Conservation (phyloP, 2,329 filamentous ascomycete species). For the Fusarium tuaranense region DNA sequence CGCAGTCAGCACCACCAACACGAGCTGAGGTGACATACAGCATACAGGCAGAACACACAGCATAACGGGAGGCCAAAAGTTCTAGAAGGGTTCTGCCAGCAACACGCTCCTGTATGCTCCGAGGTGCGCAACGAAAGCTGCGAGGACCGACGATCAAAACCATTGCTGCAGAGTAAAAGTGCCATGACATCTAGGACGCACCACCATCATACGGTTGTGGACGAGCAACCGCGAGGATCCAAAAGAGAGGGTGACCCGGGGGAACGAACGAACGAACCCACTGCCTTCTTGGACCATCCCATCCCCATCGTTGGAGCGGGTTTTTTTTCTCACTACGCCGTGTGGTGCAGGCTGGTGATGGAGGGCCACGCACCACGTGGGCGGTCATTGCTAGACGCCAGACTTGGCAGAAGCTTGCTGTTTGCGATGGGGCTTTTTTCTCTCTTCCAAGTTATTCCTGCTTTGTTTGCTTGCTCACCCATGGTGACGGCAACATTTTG, state of each 20-base stretch:
- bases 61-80: slow-evolving; percentile 11
- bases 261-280: slow-evolving; percentile 18
- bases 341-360: slow-evolving; percentile 25
- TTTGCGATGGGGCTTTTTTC: slow-evolving; percentile 10
- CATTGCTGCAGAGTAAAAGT: neutral
- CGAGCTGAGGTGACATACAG: slow-evolving; percentile 17
- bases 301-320: slow-evolving; percentile 30
- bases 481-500: slow-evolving; percentile 18
- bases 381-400: slow-evolving; percentile 28
- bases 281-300: slow-evolving; percentile 17
- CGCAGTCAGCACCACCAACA: neutral
- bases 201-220: slow-evolving; percentile 45
- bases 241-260: slow-evolving; percentile 13
- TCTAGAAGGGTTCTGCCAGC: slow-evolving; percentile 35
- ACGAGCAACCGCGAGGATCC: slow-evolving; percentile 9
- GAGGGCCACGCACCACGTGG: slow-evolving; percentile 42
- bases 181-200: slow-evolving; percentile 34
- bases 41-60: neutral
- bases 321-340: neutral
- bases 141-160: slow-evolving; percentile 15
- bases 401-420: slow-evolving; percentile 17
- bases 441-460: slow-evolving; percentile 20
- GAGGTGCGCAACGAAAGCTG: slow-evolving; percentile 13
- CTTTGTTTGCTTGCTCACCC: neutral
- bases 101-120: neutral